Percentiles rank a stretch among this genome's conserved stretches.
Conservation (phyloP, 2,329 filamentous ascomycete genomes). For the Verticillium nubilum region DNA sequence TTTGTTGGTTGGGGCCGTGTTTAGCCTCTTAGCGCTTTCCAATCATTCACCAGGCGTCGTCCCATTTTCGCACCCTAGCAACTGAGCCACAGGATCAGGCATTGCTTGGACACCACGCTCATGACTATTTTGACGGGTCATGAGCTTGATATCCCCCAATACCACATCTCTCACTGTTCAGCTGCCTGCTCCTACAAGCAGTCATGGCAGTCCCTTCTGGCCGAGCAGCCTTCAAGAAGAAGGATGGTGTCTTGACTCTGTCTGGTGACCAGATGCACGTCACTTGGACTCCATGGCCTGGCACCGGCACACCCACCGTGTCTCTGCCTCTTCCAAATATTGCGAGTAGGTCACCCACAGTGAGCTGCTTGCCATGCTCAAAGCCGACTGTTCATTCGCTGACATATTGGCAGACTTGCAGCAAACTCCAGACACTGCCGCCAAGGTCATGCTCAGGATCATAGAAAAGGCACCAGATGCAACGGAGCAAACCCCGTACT, state of each 20-base stretch:
- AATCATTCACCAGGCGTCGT: too few species aligned
- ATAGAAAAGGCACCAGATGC: conserved; percentile 63
- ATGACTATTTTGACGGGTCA: background rate
- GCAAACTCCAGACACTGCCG: conserved; percentile 80
- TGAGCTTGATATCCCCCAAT: background rate
- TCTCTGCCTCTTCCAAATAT: conserved; percentile 70
- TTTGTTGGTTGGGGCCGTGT: background rate
- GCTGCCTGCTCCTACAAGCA: background rate
- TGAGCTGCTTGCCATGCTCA: too few species aligned
- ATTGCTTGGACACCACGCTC: background rate
- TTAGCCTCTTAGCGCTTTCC: background rate
- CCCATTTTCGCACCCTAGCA: background rate
- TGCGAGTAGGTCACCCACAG: conserved; percentile 57
- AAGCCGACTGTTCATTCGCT: too few species aligned
- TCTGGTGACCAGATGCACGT: conserved; percentile 68
- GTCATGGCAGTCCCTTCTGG: conserved; percentile 57
- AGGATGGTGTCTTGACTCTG: conserved; percentile 78
- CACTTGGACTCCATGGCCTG: conserved; percentile 71
- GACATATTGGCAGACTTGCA: conserved; percentile 66
- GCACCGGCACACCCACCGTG: conserved; percentile 58
- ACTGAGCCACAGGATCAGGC: background rate
- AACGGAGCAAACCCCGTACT: conserved; percentile 62
- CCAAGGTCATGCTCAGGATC: conserved; percentile 92
- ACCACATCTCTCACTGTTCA: background rate
- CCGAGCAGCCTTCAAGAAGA: conserved; percentile 85